A percentile compares a stretch with the other conserved stretches of the same genome.
Evolutionary conservation across 192 early-diverging fungal genomes (phyloP).

Genomic region (Umbelopsis isabellina): DNA sequence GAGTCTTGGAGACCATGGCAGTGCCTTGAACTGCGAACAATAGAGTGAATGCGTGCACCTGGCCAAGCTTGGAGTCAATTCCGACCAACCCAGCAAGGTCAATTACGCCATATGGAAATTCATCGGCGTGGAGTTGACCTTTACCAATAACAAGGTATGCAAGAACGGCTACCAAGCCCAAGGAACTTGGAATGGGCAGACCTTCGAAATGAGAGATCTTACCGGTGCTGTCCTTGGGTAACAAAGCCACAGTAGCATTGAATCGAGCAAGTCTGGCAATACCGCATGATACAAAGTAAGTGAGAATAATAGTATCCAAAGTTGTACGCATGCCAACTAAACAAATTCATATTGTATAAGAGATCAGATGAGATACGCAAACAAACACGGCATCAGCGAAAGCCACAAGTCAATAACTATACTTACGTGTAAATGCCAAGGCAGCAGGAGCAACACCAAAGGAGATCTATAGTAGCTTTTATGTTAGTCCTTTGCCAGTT

Average conservation of each 20-base stretch:
- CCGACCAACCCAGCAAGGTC: conserved; percentile 44
- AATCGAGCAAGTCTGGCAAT: conserved; percentile 85
- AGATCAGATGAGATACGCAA: background rate
- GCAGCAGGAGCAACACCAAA: conserved; percentile 43
- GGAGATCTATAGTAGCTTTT: conserved; percentile 45
- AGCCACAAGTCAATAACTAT: background rate
- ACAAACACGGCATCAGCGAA: background rate
- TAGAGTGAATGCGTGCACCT: conserved; percentile 75
- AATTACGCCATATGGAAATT: conserved; percentile 29
- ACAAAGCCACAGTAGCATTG: conserved; percentile 84
- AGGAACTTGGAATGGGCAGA: conserved; percentile 84
- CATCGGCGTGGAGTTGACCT: conserved; percentile 20
- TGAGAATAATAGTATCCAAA: conserved; percentile 75
- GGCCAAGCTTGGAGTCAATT: conserved; percentile 63
- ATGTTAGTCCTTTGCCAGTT: too few relatives aligned
- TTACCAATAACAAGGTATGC: conserved; percentile 59
- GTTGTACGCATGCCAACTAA: conserved; percentile 84
- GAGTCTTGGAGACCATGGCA: conserved; percentile 76
- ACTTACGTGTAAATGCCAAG: conserved; percentile 37
- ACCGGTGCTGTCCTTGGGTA: conserved; percentile 75
- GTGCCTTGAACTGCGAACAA: conserved; percentile 81
- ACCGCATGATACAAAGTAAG: conserved; percentile 86
- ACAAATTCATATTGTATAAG: conserved; percentile 58
- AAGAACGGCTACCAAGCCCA: conserved; percentile 67
- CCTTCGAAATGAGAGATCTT: conserved; percentile 89